Evolutionary conservation across 2,329 filamentous ascomycete species (phyloP).

Genomic region (Trichoderma sp.): DNA sequence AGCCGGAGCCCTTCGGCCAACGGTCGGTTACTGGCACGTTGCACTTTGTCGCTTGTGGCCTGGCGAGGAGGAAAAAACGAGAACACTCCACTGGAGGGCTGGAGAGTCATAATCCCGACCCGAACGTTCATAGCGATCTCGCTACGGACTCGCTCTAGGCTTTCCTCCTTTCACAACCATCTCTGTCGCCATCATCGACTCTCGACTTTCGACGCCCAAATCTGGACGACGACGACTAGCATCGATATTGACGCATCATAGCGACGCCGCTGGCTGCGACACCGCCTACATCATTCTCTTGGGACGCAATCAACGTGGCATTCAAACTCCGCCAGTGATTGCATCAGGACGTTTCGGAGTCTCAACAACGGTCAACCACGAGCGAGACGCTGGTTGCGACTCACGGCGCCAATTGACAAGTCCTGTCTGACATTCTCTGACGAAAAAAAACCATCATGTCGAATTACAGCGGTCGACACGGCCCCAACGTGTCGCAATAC

Average conservation of each 20-base stretch:
- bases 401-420: background rate
- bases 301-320: background rate
- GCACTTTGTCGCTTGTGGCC: constrained; percentile 6
- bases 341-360: background rate
- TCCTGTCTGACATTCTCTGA: background rate
- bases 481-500: constrained; percentile 87
- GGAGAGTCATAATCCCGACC: constrained; percentile 24
- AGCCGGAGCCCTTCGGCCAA: constrained; percentile 15
- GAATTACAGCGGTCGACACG: constrained; percentile 73
- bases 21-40: constrained; percentile 23
- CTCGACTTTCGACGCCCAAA: background rate
- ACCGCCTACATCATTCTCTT: background rate
- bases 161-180: background rate
- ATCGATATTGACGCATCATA: background rate
- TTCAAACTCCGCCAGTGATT: background rate
- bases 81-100: constrained; percentile 18
- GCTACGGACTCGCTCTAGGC: background rate
- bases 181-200: background rate
- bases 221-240: background rate
- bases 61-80: background rate
- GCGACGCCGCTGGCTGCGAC: background rate
- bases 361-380: background rate
- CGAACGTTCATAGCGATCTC: constrained; percentile 17
- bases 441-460: constrained; percentile 56
- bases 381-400: background rate